Percentiles rank a stretch among this genome's conserved stretches.
Conservation (phyloP, 495 filamentous ascomycete species). For the Xylona heveae region DNA sequence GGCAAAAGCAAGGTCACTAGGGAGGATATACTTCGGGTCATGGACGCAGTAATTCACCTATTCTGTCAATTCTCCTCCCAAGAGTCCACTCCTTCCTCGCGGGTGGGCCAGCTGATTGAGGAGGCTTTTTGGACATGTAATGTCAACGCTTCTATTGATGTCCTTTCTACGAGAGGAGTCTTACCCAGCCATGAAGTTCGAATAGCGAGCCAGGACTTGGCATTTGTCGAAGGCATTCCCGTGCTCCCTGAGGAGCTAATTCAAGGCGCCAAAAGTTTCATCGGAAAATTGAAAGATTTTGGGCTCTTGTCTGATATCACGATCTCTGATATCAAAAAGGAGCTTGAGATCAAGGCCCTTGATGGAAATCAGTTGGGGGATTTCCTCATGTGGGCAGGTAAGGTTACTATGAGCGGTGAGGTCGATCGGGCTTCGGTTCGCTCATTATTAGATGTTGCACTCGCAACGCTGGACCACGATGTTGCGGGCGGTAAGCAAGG, state of each 20-base stretch:
- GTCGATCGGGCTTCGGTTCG: constrained; percentile 36
- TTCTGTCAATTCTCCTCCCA: constrained; percentile 62
- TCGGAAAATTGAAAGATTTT: constrained; percentile 54
- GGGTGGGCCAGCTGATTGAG: constrained; percentile 66
- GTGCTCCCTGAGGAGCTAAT: constrained; percentile 59
- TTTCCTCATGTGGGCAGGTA: constrained; percentile 65
- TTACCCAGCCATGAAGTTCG: constrained; percentile 58
- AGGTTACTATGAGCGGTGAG: constrained; percentile 41
- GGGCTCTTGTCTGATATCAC: constrained; percentile 70
- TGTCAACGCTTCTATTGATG: constrained; percentile 57
- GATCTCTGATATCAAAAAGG: constrained; percentile 60
- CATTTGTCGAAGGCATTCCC: constrained; percentile 79
- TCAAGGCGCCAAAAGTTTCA: constrained; percentile 39
- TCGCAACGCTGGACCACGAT: constrained; percentile 52
- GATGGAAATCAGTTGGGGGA: constrained; percentile 49
- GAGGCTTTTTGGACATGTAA: constrained; percentile 89
- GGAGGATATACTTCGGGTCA: constrained; percentile 37
- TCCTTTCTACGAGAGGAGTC: constrained; percentile 72
- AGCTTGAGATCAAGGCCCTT: constrained; percentile 58
- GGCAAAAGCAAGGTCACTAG: constrained; percentile 30
- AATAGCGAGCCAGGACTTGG: constrained; percentile 54
- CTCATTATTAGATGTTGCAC: constrained; percentile 53
- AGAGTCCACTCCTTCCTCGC: constrained; percentile 69
- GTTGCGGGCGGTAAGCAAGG: constrained; percentile 25
- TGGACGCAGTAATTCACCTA: constrained; percentile 63